Evolutionary conservation across 1,284 basidiomycete species (phyloP).

Genomic region (Sporisorium scitamineum): DNA sequence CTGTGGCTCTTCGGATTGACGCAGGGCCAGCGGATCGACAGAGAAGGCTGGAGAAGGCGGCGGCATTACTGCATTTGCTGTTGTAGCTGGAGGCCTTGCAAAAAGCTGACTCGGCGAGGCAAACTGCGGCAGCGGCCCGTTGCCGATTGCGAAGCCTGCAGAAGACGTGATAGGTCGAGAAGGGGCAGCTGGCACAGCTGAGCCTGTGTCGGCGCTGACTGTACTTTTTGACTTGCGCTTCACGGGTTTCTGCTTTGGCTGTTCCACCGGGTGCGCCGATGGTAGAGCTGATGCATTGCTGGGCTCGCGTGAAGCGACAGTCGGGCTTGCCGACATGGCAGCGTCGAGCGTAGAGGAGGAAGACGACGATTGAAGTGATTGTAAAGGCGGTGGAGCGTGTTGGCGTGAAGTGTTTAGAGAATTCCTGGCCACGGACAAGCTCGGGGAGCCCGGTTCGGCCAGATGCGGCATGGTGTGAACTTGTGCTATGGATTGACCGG

Average conservation of each 20-base stretch:
- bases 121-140: slow-evolving; percentile 15
- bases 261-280: slow-evolving; percentile 19
- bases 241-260: slow-evolving; percentile 11
- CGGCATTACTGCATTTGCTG: slow-evolving; percentile 4
- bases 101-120: slow-evolving; percentile 36
- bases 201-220: neutral
- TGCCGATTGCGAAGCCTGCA: neutral
- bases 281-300: neutral
- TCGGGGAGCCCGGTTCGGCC: slow-evolving; percentile 31
- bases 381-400: slow-evolving; percentile 10
- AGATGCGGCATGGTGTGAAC: slow-evolving; percentile 17
- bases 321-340: slow-evolving; percentile 32
- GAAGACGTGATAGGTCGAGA: neutral
- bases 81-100: slow-evolving; percentile 7
- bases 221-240: slow-evolving; percentile 17
- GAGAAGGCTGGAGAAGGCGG: slow-evolving; percentile 16
- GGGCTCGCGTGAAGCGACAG: neutral
- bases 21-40: slow-evolving; percentile 8
- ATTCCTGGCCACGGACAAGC: slow-evolving; percentile 26
- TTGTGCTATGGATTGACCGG: neutral
- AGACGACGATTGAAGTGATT: slow-evolving; percentile 4
- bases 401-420: slow-evolving; percentile 10
- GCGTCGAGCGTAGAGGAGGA: slow-evolving; percentile 31
- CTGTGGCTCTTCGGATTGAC: slow-evolving; percentile 21
- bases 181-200: neutral